phyloP scores from a whole-genome alignment of 495 filamentous ascomycete genomes.

The Aspergillus nidulans region DNA sequence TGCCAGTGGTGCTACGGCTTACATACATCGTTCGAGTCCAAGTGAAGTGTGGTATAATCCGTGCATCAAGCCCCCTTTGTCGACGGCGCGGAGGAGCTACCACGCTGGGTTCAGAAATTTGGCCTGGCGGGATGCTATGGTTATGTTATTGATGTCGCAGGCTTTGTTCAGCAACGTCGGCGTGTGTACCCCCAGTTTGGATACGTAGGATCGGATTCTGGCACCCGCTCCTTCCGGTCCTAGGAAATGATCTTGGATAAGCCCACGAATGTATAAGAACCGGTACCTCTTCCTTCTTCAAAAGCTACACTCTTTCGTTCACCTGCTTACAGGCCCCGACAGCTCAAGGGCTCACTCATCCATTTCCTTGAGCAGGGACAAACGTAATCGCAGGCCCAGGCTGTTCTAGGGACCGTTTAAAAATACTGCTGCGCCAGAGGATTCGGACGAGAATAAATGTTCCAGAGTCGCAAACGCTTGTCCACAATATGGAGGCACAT shows the following conservation, averaged over 20 bases:
- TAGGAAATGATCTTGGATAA: conserved; percentile 15
- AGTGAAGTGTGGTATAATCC: conserved; percentile 64
- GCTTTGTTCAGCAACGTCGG: conserved; percentile 57
- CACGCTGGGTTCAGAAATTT: conserved; percentile 60
- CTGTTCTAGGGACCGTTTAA: no score
- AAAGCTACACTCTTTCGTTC: not conserved
- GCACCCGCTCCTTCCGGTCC: not conserved
- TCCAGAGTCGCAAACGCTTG: no score
- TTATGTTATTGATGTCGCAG: conserved; percentile 66
- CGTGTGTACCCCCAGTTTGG: conserved; percentile 53
- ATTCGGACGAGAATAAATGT: no score
- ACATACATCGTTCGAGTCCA: conserved; percentile 61
- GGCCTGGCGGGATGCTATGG: conserved; percentile 60
- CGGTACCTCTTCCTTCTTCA: not conserved
- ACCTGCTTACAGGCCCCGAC: not conserved
- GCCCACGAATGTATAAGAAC: not conserved
- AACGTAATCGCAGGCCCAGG: no score
- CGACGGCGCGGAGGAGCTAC: conserved; percentile 54
- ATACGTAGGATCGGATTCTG: conserved; percentile 56
- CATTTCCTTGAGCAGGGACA: no score
- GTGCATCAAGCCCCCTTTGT: conserved; percentile 51
- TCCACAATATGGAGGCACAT: no score
- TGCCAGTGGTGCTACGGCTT: conserved; percentile 43
- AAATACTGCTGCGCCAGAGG: no score
- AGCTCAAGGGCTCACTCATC: not conserved